A percentile compares a stretch with the other conserved stretches of the same genome.
Evolutionary conservation across 495 filamentous ascomycete genomes (phyloP).

Genomic region (Physcia stellaris): DNA sequence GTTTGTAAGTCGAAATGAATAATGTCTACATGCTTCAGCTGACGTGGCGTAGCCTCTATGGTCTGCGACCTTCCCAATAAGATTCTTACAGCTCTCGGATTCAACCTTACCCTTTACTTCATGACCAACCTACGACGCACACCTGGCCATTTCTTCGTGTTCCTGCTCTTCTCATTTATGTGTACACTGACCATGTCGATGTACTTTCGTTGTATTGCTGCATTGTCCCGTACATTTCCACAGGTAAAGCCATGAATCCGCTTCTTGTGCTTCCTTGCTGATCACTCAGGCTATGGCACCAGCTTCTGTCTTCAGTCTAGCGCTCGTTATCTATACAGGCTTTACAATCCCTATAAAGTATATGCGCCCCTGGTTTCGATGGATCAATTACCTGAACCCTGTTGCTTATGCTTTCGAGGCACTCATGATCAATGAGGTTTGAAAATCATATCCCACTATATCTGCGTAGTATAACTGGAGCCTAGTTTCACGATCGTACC

Average conservation of each 20-base stretch:
- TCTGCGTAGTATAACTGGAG: no score
- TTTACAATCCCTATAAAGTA: slow-evolving; percentile 62
- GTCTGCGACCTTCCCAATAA: slow-evolving; percentile 64
- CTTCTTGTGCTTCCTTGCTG: no score
- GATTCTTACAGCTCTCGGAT: slow-evolving; percentile 37
- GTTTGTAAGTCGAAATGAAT: no score
- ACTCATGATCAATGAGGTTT: slow-evolving; percentile 85
- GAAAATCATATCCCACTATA: no score
- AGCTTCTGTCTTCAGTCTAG: slow-evolving; percentile 67
- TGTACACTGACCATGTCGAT: slow-evolving; percentile 61
- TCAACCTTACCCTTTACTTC: slow-evolving; percentile 73
- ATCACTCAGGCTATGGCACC: slow-evolving; percentile 76
- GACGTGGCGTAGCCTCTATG: no score
- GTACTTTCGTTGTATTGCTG: slow-evolving; percentile 72
- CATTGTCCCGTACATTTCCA: slow-evolving; percentile 67
- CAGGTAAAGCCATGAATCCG: no score
- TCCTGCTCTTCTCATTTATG: slow-evolving; percentile 56
- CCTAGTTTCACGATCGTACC: slow-evolving; percentile 51
- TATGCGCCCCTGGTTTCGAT: slow-evolving; percentile 59
- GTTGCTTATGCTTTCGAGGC: slow-evolving; percentile 79
- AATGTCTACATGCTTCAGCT: no score
- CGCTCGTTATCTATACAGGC: slow-evolving; percentile 77
- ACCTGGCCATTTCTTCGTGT: slow-evolving; percentile 67
- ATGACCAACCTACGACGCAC: slow-evolving; percentile 72
- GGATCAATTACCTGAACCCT: slow-evolving; percentile 80